These are phyloP conservation scores for Metarhizium humberi DNA, from an alignment of 2,329 filamentous ascomycete genomes.

Conservation along the genomic window DNA sequence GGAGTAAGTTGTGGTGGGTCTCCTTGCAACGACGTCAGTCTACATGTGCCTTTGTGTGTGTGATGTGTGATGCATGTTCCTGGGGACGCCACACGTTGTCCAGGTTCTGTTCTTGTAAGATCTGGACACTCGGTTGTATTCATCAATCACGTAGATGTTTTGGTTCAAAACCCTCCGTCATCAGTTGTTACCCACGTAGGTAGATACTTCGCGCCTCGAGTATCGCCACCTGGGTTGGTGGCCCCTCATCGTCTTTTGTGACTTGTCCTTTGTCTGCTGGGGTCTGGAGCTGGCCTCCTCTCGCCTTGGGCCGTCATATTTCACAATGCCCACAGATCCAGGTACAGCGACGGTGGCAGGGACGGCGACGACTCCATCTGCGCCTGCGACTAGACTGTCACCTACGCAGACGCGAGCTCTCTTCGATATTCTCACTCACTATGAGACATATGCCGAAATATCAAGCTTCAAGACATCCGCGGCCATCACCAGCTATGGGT, in stretches of 20 bases:
- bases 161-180: no score
- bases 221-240: neutral
- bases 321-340: neutral
- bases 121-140: no score
- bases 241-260: neutral
- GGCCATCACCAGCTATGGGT: constrained; percentile 59
- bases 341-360: neutral
- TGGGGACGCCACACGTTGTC: no score
- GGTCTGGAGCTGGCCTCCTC: neutral
- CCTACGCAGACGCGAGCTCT: constrained; percentile 39
- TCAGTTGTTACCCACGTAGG: no score
- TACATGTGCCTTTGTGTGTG: no score
- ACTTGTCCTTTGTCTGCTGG: neutral
- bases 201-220: neutral
- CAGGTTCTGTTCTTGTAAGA: no score
- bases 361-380: neutral
- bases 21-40: neutral
- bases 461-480: constrained; percentile 58
- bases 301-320: neutral
- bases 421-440: constrained; percentile 50
- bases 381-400: neutral
- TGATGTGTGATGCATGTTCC: no score
- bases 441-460: constrained; percentile 58
- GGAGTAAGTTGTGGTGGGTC: neutral
- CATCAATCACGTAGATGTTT: no score